These are phyloP conservation scores for Nicotiana knightiana DNA, from an alignment of 257 asterid species.

Conservation along the genomic window DNA sequence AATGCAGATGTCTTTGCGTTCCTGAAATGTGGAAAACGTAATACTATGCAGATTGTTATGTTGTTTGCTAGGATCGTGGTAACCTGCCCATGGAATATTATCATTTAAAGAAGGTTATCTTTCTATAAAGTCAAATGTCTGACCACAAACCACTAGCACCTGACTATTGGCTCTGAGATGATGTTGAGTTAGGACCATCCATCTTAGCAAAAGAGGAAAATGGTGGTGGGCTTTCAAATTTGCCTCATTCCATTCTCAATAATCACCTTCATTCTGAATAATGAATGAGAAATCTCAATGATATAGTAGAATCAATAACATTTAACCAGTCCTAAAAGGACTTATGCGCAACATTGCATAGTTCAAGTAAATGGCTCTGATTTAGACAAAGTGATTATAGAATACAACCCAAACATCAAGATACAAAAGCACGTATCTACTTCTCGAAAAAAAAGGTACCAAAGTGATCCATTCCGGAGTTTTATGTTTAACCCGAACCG, in stretches of 20 bases:
- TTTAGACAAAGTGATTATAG: not conserved
- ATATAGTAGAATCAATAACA: not conserved
- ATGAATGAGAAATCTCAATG: not conserved
- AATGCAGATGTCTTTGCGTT: not conserved
- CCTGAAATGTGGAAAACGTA: not conserved
- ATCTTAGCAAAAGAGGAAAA: constrained; percentile 1
- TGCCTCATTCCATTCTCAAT: not conserved
- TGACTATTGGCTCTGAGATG: not conserved
- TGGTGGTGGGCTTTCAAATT: not conserved
- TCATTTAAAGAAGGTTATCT: not conserved
- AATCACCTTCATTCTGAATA: not conserved
- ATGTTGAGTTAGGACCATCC: not conserved
- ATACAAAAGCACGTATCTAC: not conserved
- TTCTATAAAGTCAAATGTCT: not conserved
- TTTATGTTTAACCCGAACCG: not conserved
- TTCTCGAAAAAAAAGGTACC: not conserved
- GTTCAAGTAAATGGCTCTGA: not conserved
- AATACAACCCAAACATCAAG: not conserved
- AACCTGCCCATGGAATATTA: not conserved
- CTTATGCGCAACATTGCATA: not conserved
- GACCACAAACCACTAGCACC: not conserved
- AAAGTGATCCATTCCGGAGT: not conserved
- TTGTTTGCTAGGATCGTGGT: not conserved
- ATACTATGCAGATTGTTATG: not conserved
- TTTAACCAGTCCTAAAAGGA: not conserved